Evolutionary conservation across 495 filamentous ascomycete species (phyloP), one percentile per base, ranked within the genome.

Genomic region (Trichoderma asperelloides): DNA sequence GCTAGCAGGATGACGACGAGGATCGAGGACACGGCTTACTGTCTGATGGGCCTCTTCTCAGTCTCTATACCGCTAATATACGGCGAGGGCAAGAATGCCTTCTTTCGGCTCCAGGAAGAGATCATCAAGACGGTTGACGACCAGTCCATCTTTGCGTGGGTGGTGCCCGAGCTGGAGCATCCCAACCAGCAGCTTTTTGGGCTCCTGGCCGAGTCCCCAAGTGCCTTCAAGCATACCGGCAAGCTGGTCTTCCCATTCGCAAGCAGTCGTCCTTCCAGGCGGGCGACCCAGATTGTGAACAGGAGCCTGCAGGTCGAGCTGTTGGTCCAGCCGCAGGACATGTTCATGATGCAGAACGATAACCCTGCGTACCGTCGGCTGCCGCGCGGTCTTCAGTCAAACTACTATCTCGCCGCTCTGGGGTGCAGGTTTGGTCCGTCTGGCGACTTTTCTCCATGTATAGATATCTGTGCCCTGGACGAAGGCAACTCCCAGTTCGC

Each of bases 61-160:
- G 69, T 82, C 49, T 77, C 69, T 63, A 81, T 82, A 76, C 78
- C 80, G 0, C 39, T 81, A 23, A 68, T 81, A 0, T 83, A 82
- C 51, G 78, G 80, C 3, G 79, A 83, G 64, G 76, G 80, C 3
- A 27, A 62, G 2, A 70, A 72, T 18, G 70, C 71, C 1, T 75
- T 75, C 45, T 27, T 43, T 5, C 28, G 70, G 23, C 70, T 75
- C 9, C 72, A 75, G 69, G 69, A 74, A 49, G 70, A 75, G 57
- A 75, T 75, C 68, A 65, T 71, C 62, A 72, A 68, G 16, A 63
- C 67, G 23, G 66, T 63, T 0, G 69, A 68, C 49, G 73, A 75
- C 62, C 67, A 72, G 49, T 71, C 70, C 37, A 71, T 75, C 12
- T 64, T 73, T 11, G 67, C 71, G 23, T 74, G 68, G 68, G 11